These are phyloP conservation scores for Breynia disticha DNA, from an alignment of 441 rosid species.

Conservation along the genomic window DNA sequence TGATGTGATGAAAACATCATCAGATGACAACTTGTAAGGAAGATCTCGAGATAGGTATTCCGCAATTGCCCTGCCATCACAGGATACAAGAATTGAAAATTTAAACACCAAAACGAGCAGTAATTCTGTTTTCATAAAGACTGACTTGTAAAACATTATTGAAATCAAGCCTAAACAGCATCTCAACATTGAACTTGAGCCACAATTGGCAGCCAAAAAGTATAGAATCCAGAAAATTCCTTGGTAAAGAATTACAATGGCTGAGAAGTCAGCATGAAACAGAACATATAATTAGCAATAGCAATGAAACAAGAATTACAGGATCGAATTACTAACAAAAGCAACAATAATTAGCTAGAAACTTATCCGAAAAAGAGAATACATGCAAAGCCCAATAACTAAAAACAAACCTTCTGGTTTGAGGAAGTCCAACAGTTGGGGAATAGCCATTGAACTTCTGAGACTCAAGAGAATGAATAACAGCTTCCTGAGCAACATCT, in stretches of 20 bases:
- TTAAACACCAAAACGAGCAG: not conserved
- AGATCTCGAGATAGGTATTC: constrained; percentile 69
- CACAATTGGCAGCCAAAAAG: not conserved
- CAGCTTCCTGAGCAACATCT: constrained; percentile 49
- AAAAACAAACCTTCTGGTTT: constrained; percentile 56
- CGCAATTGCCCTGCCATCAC: constrained; percentile 53
- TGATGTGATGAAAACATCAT: constrained; percentile 78
- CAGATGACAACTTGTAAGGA: constrained; percentile 59
- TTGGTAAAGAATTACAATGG: not conserved
- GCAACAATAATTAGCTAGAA: no score
- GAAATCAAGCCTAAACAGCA: no score
- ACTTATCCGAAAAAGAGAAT: no score
- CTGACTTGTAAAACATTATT: not conserved
- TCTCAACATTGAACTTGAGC: no score
- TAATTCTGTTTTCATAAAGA: not conserved
- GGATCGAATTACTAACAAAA: no score
- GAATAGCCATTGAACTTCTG: constrained; percentile 80
- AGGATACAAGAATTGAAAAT: not conserved
- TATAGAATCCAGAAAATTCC: not conserved
- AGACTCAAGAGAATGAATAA: constrained; percentile 55
- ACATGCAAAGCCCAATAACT: not conserved
- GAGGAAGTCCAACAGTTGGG: constrained; percentile 86
- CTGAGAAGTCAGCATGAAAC: not conserved
- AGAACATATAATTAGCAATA: not conserved
- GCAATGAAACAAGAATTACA: not conserved